These are phyloP conservation scores for Penicillium lagena DNA, from an alignment of 495 filamentous ascomycete species.

Conservation along the genomic window DNA sequence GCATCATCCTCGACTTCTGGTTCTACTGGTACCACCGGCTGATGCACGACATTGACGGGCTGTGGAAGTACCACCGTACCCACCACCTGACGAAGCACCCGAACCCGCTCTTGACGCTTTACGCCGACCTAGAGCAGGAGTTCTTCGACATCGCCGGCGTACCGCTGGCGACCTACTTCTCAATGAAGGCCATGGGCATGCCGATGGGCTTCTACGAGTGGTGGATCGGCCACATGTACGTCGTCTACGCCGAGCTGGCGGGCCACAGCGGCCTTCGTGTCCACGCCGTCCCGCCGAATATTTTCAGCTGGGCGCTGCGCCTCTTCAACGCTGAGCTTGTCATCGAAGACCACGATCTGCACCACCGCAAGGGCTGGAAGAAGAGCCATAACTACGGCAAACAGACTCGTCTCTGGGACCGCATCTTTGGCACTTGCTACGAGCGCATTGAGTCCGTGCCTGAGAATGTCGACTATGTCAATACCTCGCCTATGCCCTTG, in stretches of 20 bases:
- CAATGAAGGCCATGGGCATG: conserved; percentile 23
- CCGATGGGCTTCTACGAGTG: conserved; percentile 37
- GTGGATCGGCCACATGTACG: conserved; percentile 36
- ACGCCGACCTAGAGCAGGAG: conserved; percentile 32
- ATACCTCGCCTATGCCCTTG: conserved; percentile 24
- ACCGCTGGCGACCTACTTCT: conserved; percentile 28
- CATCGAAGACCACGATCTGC: conserved; percentile 34
- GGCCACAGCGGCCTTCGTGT: conserved; percentile 31
- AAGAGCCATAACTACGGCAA: conserved; percentile 35
- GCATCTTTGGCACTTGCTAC: conserved; percentile 28
- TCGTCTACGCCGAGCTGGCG: conserved; percentile 27
- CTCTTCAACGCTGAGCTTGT: conserved; percentile 26
- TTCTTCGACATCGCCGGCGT: conserved; percentile 33
- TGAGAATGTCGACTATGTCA: conserved; percentile 27
- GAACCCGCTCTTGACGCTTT: conserved; percentile 27
- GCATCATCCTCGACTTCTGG: conserved; percentile 35
- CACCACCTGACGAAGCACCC: conserved; percentile 37
- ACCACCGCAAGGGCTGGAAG: conserved; percentile 36
- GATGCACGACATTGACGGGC: conserved; percentile 24
- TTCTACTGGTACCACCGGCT: conserved; percentile 36
- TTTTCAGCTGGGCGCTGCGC: conserved; percentile 21
- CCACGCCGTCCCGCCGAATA: conserved; percentile 22
- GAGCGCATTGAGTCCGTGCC: conserved; percentile 22
- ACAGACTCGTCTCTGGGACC: conserved; percentile 36
- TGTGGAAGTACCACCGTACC: conserved; percentile 37